A percentile compares a stretch with the other conserved stretches of the same genome.
phyloP scores from a whole-genome alignment of 306 rosid species.

The Castanea sativa region DNA sequence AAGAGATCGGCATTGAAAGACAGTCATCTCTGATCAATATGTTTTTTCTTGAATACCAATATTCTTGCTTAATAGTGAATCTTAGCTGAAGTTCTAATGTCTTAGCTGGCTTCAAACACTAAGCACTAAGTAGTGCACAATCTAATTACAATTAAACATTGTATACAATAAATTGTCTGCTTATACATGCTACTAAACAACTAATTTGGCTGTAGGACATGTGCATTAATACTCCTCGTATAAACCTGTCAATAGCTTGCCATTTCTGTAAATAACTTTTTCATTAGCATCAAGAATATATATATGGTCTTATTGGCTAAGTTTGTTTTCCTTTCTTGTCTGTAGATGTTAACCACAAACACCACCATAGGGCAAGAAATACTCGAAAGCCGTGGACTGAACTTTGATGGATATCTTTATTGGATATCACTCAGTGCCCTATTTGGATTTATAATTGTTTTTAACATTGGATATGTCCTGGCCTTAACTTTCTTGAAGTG shows the following conservation, averaged over 20 bases:
- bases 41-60: constrained; percentile 5
- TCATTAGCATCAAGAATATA: neutral
- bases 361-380: constrained; percentile 18
- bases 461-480: constrained; percentile 32
- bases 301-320: neutral
- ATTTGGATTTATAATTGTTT: constrained; percentile 36
- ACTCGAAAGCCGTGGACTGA: constrained; percentile 37
- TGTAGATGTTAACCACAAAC: constrained; percentile 22
- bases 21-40: neutral
- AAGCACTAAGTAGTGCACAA: too few relatives aligned
- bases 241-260: neutral
- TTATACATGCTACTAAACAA: too few relatives aligned
- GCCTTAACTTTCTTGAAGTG: constrained; percentile 44
- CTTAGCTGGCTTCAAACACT: neutral
- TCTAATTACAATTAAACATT: neutral
- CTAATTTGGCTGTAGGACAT: too few relatives aligned
- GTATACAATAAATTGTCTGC: constrained; percentile 8
- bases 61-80: neutral
- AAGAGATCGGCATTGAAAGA: too few relatives aligned
- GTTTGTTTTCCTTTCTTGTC: neutral
- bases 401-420: constrained; percentile 26
- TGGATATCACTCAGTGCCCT: constrained; percentile 48
- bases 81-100: neutral
- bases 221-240: too few relatives aligned
- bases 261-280: too few relatives aligned